A percentile compares a stretch with the other conserved stretches of the same genome.
Conservation (phyloP, 768 basidiomycete species). For the Cystofilobasidium macerans region DNA sequence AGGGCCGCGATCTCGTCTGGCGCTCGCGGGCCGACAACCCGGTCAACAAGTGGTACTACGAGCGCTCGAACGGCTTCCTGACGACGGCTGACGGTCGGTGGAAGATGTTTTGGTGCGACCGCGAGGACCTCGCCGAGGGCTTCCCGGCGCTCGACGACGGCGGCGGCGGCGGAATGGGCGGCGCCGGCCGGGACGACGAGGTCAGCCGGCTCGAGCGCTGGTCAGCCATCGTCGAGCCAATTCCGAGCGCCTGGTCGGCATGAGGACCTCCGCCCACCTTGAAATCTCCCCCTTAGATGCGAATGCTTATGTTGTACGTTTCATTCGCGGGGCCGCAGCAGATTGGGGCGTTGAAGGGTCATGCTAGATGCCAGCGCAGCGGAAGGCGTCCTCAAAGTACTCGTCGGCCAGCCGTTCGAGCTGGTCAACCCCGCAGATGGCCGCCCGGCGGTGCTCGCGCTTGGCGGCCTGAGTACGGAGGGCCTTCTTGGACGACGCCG, state of each 20-base stretch:
- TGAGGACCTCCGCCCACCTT: neutral
- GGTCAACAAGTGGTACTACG: slow-evolving; percentile 99
- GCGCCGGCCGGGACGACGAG: slow-evolving; percentile 41
- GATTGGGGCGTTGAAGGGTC: neutral
- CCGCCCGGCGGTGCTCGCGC: neutral
- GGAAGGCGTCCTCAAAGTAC: neutral
- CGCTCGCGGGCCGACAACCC: slow-evolving; percentile 84
- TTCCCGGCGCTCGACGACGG: neutral
- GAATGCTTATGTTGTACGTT: neutral
- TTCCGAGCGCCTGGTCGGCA: slow-evolving; percentile 64
- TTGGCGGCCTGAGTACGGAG: neutral
- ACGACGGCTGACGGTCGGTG: slow-evolving; percentile 58
- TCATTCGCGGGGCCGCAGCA: no score
- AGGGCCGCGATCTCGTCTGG: slow-evolving; percentile 94
- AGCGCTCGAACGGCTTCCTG: slow-evolving; percentile 81
- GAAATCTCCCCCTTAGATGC: neutral
- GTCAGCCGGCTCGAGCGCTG: slow-evolving; percentile 57
- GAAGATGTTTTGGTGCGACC: slow-evolving; percentile 98
- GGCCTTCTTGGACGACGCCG: neutral
- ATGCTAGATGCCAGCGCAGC: neutral
- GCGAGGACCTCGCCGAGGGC: slow-evolving; percentile 47
- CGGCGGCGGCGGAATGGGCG: neutral
- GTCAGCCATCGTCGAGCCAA: slow-evolving; percentile 55
- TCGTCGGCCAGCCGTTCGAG: neutral
- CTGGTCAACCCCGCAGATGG: neutral